Conservation (phyloP, 2,329 filamentous ascomycete species). For the Zalaria obscura region DNA sequence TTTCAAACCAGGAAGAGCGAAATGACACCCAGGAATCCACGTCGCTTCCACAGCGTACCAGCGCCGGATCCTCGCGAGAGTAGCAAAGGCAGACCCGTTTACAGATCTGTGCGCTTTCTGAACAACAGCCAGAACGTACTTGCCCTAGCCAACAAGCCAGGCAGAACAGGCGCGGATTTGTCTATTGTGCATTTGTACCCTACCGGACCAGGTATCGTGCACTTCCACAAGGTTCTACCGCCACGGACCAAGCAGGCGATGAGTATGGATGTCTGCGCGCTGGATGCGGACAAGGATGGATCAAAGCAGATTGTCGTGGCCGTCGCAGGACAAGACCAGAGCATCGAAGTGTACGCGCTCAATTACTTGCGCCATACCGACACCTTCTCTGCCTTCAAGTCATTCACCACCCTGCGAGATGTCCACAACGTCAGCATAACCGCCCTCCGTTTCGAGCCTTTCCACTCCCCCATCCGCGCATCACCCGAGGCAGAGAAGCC, state of each 20-base stretch:
- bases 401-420: slow-evolving; percentile 37
- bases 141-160: slow-evolving; percentile 41
- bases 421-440: slow-evolving; percentile 48
- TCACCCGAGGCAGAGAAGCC: slow-evolving; percentile 8
- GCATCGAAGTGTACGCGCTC: slow-evolving; percentile 63
- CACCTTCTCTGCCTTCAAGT: slow-evolving; percentile 32
- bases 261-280: slow-evolving; percentile 60
- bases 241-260: slow-evolving; percentile 59
- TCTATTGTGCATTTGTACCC: slow-evolving; percentile 46
- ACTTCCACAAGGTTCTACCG: slow-evolving; percentile 46
- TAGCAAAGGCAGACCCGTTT: slow-evolving; percentile 29
- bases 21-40: slow-evolving; percentile 25
- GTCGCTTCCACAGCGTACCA: slow-evolving; percentile 29
- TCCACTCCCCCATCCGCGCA: slow-evolving; percentile 23
- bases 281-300: slow-evolving; percentile 43
- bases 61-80: slow-evolving; percentile 13
- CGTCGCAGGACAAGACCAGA: slow-evolving; percentile 65
- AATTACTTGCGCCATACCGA: slow-evolving; percentile 46
- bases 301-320: slow-evolving; percentile 70
- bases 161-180: slow-evolving; percentile 41
- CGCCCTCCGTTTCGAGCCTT: slow-evolving; percentile 29
- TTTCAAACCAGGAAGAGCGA: slow-evolving; percentile 25
- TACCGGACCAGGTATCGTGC: slow-evolving; percentile 34
- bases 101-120: slow-evolving; percentile 42
- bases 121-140: slow-evolving; percentile 36